These are phyloP conservation scores for Aulographum hederae DNA, from an alignment of 2,329 filamentous ascomycete species.

Conservation along the genomic window DNA sequence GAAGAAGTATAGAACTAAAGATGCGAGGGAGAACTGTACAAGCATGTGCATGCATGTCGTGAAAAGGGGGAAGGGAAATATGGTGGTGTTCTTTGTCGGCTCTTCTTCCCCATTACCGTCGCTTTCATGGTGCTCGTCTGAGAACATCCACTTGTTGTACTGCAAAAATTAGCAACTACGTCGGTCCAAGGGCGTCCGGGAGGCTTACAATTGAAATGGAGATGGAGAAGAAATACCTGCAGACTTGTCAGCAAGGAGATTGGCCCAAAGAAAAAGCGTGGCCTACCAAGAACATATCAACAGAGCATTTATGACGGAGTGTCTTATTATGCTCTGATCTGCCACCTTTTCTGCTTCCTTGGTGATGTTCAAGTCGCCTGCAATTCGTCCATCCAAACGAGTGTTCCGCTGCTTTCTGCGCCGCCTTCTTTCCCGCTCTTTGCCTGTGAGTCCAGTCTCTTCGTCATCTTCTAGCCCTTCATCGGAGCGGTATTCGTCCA, in stretches of 20 bases:
- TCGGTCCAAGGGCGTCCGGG: neutral
- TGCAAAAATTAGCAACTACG: slow-evolving; percentile 17
- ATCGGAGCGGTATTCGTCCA: slow-evolving; percentile 44
- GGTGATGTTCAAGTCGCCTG: slow-evolving; percentile 31
- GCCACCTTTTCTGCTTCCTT: slow-evolving; percentile 58
- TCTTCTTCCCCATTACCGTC: slow-evolving; percentile 12
- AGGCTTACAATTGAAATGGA: slow-evolving; percentile 70
- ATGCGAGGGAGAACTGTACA: slow-evolving; percentile 73
- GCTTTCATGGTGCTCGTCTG: slow-evolving; percentile 23
- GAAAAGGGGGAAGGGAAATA: slow-evolving; percentile 90
- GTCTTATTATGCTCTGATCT: slow-evolving; percentile 37
- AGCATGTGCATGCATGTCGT: slow-evolving; percentile 92
- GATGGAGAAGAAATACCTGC: slow-evolving; percentile 62
- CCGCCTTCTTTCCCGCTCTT: slow-evolving; percentile 51
- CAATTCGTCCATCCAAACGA: slow-evolving; percentile 53
- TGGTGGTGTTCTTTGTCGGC: slow-evolving; percentile 36
- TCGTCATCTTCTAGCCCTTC: slow-evolving; percentile 63
- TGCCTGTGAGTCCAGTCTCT: slow-evolving; percentile 67
- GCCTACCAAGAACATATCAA: slow-evolving; percentile 70
- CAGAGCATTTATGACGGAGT: slow-evolving; percentile 53
- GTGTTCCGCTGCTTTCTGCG: slow-evolving; percentile 51
- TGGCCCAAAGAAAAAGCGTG: slow-evolving; percentile 5
- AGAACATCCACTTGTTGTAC: slow-evolving; percentile 99
- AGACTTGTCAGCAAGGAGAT: slow-evolving; percentile 5
- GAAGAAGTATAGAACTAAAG: slow-evolving; percentile 60